Base-by-base conservation (phyloP, 768 basidiomycete species). In the Psilocybe subaeruginosa region DNA sequence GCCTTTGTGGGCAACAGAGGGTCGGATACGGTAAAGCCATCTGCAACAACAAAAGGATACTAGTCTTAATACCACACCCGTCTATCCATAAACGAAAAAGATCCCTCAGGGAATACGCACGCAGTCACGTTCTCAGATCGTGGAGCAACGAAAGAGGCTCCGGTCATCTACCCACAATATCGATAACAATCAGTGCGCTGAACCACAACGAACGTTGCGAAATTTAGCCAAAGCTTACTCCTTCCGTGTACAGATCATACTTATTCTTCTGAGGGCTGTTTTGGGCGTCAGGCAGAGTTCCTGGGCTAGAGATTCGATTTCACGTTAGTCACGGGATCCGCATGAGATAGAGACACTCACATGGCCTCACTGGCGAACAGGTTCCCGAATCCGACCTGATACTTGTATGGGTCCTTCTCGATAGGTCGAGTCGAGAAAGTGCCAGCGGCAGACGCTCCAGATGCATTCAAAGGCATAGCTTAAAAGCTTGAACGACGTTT, bases 11-110 rank as follows among this genome's bases (percentile, higher is more conserved):
- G 86, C 85, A 19, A 89, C 87, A 6, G 86, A 87, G 3, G 87
- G 87, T 30, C 86, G 81, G 61, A 89, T 87, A 31, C 87, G 85
- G 71, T 89, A 89, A 8, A 88, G 62, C 83, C 85, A 89, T 9
- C 85, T 87, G 64, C n/a, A 51, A 14, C n/a, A 52, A 29, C 14
- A 56, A 8, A 30, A 33, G 46, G 17, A 35, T 47, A 9, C 6
- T 23, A 23, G 23, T 23, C 23, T 31, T 53, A 45, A 17, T 9
- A n/a, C 37, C n/a, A 1, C 14, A 33, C 4, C 11, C 47, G 33
- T 47, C 12, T 17, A 39, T 35, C 35, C n/a, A 49, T 8, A 31
- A 17, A 29, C 46, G 58, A 41, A 51, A 31, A 58, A 43, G 48
- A 23, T 23, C 23, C 17, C 14, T 11, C 33, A 35, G 14, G 17